Conservation (phyloP, 2,329 filamentous ascomycete species). For the Pseudogymnoascus sp. region DNA sequence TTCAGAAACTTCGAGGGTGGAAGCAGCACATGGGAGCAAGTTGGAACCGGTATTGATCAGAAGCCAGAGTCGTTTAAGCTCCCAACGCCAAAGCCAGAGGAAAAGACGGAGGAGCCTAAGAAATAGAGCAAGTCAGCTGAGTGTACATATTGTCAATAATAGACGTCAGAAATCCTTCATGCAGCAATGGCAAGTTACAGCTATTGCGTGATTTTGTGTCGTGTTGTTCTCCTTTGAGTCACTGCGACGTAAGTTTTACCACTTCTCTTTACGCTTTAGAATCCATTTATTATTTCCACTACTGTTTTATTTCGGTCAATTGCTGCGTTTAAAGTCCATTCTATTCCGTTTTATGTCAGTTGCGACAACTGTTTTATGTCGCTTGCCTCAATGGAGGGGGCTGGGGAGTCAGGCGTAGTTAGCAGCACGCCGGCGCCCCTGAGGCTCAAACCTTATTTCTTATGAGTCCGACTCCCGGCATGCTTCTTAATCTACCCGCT, state of each 20-base stretch:
- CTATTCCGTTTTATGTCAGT: background rate
- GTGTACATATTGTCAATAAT: constrained; percentile 9
- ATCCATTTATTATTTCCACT: background rate
- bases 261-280: background rate
- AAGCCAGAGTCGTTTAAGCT: constrained; percentile 88
- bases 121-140: constrained; percentile 48
- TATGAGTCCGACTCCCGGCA: background rate
- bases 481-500: background rate
- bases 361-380: background rate
- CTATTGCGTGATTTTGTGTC: constrained; percentile 3
- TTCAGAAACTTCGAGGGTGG: constrained; percentile 98
- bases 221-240: background rate
- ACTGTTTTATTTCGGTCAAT: background rate
- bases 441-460: background rate
- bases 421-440: background rate
- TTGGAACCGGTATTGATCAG: constrained; percentile 63
- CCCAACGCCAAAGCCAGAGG: constrained; percentile 90
- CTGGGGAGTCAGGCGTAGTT: background rate
- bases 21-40: constrained; percentile 62
- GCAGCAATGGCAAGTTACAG: background rate
- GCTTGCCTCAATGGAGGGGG: background rate
- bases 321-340: background rate
- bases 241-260: background rate
- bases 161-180: background rate
- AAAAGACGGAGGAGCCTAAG: constrained; percentile 83